These are phyloP conservation scores for Tuber melanosporum DNA, from an alignment of 495 filamentous ascomycete genomes.

Conservation along the genomic window DNA sequence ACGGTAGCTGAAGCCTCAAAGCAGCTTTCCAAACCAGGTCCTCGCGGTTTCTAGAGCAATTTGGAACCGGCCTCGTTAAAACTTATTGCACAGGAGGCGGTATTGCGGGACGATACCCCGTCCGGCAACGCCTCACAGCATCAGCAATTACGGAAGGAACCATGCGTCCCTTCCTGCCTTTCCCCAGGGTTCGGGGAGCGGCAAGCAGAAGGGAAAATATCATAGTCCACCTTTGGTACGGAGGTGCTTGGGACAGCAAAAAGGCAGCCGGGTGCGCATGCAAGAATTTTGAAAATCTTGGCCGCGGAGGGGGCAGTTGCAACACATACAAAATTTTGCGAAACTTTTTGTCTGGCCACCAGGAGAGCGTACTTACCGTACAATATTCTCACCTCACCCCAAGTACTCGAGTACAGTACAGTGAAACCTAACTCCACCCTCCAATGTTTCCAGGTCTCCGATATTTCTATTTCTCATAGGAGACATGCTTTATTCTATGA, in stretches of 20 bases:
- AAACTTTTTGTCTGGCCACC: no score
- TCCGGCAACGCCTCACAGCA: conserved; percentile 11
- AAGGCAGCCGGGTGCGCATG: no score
- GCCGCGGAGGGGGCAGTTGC: no score
- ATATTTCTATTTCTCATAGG: no score
- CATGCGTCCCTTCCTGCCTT: conserved; percentile 23
- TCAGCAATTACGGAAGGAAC: conserved; percentile 20
- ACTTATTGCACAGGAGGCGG: not conserved
- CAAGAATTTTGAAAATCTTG: no score
- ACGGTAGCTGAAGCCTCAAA: not conserved
- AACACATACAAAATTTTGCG: no score
- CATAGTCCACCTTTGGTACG: not conserved
- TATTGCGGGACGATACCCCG: conserved; percentile 19
- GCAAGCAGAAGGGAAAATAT: conserved; percentile 20
- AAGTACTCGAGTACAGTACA: no score
- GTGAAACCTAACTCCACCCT: no score
- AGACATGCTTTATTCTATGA: no score
- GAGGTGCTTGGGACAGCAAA: not conserved
- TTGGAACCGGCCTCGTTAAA: not conserved
- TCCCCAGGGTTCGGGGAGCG: conserved; percentile 19
- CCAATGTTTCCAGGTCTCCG: no score
- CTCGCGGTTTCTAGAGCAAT: conserved; percentile 18
- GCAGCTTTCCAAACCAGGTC: conserved; percentile 18
- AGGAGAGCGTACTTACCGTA: no score
- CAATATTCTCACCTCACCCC: no score